phyloP scores from a whole-genome alignment of 2,329 filamentous ascomycete species.

The Penicillium concentricum region DNA sequence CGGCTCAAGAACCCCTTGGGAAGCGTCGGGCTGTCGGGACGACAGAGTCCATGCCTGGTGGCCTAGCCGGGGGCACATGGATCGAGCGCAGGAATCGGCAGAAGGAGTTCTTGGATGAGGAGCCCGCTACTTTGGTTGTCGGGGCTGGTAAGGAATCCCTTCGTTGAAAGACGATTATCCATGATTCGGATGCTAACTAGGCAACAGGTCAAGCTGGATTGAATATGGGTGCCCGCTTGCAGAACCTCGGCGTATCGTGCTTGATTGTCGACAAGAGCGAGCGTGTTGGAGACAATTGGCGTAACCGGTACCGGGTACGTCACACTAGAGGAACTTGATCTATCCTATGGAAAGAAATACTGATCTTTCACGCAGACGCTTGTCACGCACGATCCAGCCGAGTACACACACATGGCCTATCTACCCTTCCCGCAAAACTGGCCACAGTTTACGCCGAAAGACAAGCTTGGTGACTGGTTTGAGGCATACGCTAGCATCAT shows the following conservation, averaged over 20 bases:
- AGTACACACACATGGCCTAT: slow-evolving; percentile 40
- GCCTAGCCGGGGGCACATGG: slow-evolving; percentile 37
- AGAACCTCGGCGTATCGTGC: slow-evolving; percentile 40
- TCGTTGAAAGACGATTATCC: background rate
- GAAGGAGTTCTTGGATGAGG: slow-evolving; percentile 34
- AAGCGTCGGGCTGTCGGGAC: slow-evolving; percentile 35
- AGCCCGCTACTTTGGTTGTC: slow-evolving; percentile 43
- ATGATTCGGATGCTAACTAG: background rate
- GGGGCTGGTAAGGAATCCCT: slow-evolving; percentile 35
- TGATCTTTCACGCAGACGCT: slow-evolving; percentile 12
- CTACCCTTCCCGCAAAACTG: slow-evolving; percentile 44
- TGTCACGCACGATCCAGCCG: slow-evolving; percentile 41
- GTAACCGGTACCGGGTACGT: slow-evolving; percentile 47
- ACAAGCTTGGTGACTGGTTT: slow-evolving; percentile 52
- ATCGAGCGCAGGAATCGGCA: slow-evolving; percentile 34
- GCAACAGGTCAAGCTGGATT: slow-evolving; percentile 44
- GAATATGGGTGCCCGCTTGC: slow-evolving; percentile 43
- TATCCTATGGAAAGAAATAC: background rate
- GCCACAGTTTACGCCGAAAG: slow-evolving; percentile 46
- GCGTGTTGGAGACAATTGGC: slow-evolving; percentile 52
- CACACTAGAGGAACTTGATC: background rate
- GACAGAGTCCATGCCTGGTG: slow-evolving; percentile 34
- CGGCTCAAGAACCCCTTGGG: slow-evolving; percentile 35
- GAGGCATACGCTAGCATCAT: slow-evolving; percentile 51
- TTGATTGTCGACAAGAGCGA: slow-evolving; percentile 49